Base-by-base conservation (phyloP, 2,329 filamentous ascomycete species). In the Cladosporium sp. region DNA sequence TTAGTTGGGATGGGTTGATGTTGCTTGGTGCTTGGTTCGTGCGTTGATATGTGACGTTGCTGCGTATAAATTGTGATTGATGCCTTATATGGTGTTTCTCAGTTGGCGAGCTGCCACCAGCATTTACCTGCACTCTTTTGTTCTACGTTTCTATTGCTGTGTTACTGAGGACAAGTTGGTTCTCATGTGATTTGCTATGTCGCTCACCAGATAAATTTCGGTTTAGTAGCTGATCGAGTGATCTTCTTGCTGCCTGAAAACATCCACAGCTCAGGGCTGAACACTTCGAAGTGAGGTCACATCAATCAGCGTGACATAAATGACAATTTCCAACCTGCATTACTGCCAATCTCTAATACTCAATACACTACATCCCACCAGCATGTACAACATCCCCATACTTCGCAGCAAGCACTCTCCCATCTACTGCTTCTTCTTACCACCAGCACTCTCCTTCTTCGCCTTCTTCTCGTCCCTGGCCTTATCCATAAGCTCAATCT, bases 401-500 rank as follows among this genome's bases (percentile, higher is more conserved):
- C 12, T n/a, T 12, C 3, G 10, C 41, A 47, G 41, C 41, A 47
- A 47, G 41, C n/a, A 11, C 8, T 47, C 38, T 8, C 18, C 47
- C 28, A 64, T 60, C 69, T 76, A 72, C 70, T 76, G 70, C 70
- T 74, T 75, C 68, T 73, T 72, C 21, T 68, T 70, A 64, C 71
- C 73, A 30, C n/a, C 60, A 3, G 21, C 49, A 26, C 44, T 41
- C 65, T 77, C 75, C 63, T 77, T 78, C 66, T 78, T 74, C 58
- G 72, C 77, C 73, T 78, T 80, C 78, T 84, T 84, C 74, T 81
- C 82, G 68, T 80, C 79, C 65, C 80, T 77, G 69, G 81, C 83
- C 78, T 83, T 80, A 71, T 88, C 86, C 69, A 90, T 84, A 76
- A 87, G 86, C 75, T 87, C 87, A 65, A 86, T 84, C 79, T 97